Base-by-base conservation (phyloP, 2,329 filamentous ascomycete species). In the Verticillium tricorpus region DNA sequence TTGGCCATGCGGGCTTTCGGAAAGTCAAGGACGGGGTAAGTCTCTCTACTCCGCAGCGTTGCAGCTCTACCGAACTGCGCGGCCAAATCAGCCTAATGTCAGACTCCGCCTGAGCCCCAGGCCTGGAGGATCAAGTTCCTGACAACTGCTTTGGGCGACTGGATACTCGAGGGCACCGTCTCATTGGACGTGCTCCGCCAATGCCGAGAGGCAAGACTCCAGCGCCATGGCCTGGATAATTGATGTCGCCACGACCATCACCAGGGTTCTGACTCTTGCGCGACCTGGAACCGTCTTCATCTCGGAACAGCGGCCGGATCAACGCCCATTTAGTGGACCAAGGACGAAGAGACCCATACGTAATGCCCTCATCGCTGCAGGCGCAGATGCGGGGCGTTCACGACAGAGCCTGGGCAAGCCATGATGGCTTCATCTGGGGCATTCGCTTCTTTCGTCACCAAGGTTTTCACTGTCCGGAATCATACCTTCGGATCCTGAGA, bases 41-140 rank as follows among this genome's bases (percentile, higher is more conserved):
- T 22, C n/a, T 50, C 22, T 50, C 22, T 50, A 19, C 40, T 50
- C 40, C n/a, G 40, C 40, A 50, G 3, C 8, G 9, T 19, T 50
- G 45, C 8, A 25, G 45, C 34, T 14, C 19, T 50, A 9, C n/a
- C 19, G 19, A 22, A 22, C 5, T n/a, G 19, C 2, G 12, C 45
- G 8, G n/a, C 45, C 45, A 11, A 12, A 50, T 39, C 56, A 57
- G 56, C 34, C 56, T 57, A 57, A 57, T 37, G 2, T 22, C 17
- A 25, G 7, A n/a, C 32, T 35, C 32, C 37, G 25, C 57, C 14
- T 9, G 14, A 9, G n/a, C 57, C 37, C 15, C 35, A 11, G 57
- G 2, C 57, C 22, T 40, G 57, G 57, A 58, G 57, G 57, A 58
- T 40, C n/a, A 58, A 45, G 35, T 58, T 58, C 57, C 57, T 58